Base-by-base conservation (phyloP, 768 basidiomycete species). In the Trametes gibbosa region DNA sequence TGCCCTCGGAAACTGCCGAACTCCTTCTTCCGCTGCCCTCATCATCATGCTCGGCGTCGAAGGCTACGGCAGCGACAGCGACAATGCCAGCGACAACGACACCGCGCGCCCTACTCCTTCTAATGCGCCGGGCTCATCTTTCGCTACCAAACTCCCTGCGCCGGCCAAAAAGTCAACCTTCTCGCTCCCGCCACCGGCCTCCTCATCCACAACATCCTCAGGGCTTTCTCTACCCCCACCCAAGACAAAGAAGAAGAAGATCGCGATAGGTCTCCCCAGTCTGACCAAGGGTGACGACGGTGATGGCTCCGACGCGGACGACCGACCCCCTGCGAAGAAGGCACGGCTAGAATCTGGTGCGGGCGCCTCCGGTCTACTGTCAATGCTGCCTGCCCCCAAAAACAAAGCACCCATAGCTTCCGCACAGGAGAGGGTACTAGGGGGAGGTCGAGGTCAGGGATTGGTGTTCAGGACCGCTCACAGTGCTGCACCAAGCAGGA, bases 361-460 rank as follows among this genome's bases (percentile, higher is more conserved):
- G 25, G 89, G 89, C 10, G 68, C 69, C 13, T 92, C 90, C 0
- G 81, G 84, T 2, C 68, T 92, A 48, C 66, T 92, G 32, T 80
- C 81, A 9, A 90, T 91, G 85, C 77, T 92, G 12, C 90, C 90
- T 34, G 81, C 84, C 0, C 90, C 90, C 5, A 90, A 86, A 72
- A 81, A 81, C 68, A 74, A 77, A 54, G 67, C 73, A 23, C 77
- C 82, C 10, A 69, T 77, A n/a, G 67, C 70, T 24, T 69, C 75
- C 49, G 68, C 73, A 27, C 71, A 78, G 5, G 79, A 82, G 62
- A 78, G 85, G 29, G 79, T 89, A 14, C 77, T 92, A 5, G 90
- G 90, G 2, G 82, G 81, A 16, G 86, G 87, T 2, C 72, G 76
- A 21, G 82, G 84, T 1, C 83, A 81, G 6, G 82, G 85, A 5